Conservation (phyloP, 345 rosid genomes). For the Noccaea caerulescens region DNA sequence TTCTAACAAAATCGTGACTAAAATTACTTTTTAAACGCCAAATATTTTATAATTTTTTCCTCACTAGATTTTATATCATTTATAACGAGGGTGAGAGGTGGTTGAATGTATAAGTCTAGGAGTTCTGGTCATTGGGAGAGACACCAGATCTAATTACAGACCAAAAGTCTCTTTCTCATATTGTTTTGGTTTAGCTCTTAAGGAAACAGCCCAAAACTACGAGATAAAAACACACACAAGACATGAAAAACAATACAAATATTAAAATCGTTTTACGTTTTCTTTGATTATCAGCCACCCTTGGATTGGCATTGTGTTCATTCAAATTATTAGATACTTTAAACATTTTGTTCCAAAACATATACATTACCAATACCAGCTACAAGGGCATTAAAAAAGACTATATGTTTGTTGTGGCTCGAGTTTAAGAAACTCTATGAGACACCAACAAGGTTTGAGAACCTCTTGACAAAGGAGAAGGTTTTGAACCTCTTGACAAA, state of each 20-base stretch:
- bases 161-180: conserved; percentile 36
- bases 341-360: not conserved
- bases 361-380: too few relatives aligned
- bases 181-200: conserved; percentile 39
- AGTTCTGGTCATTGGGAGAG: conserved; percentile 39
- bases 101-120: conserved; percentile 17
- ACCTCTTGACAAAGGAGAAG: not conserved
- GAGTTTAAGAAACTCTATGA: too few relatives aligned
- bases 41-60: not conserved
- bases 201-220: conserved; percentile 33
- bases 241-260: not conserved
- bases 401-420: too few relatives aligned
- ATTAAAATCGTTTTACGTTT: not conserved
- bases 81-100: conserved; percentile 20
- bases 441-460: not conserved
- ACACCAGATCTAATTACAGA: conserved; percentile 42
- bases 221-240: conserved; percentile 18
- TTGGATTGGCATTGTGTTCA: conserved; percentile 3
- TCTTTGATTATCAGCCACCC: not conserved
- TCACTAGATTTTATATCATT: not conserved
- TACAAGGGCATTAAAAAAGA: not conserved
- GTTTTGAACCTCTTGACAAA: not conserved
- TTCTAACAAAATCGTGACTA: conserved; percentile 2
- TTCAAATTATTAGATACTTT: not conserved
- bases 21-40: not conserved